phyloP scores from a whole-genome alignment of 31 red algal genomes.

The Asparagopsis taxiformis region DNA sequence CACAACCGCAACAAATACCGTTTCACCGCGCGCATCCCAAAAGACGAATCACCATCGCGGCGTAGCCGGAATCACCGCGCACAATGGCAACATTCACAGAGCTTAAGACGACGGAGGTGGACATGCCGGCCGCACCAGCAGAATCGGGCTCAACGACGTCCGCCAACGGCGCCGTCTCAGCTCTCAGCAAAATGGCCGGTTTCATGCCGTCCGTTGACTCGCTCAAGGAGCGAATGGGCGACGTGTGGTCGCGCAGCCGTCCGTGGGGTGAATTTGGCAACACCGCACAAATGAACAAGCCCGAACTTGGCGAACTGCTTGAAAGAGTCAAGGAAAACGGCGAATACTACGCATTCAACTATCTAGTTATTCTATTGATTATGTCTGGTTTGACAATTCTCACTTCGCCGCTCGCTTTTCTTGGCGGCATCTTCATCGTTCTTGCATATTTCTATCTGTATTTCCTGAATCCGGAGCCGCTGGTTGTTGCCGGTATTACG shows the following conservation, averaged over 20 bases:
- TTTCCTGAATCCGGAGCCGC: conserved; percentile 82
- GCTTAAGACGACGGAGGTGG: conserved; percentile 33
- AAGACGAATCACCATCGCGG: no score
- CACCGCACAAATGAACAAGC: conserved; percentile 85
- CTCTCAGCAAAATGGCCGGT: conserved; percentile 40
- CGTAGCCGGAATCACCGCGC: no score
- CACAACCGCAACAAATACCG: no score
- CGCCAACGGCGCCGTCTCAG: conserved; percentile 11
- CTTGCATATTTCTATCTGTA: conserved; percentile 88
- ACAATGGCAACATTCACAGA: conserved; percentile 63
- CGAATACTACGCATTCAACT: conserved; percentile 89
- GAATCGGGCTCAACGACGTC: conserved; percentile 7
- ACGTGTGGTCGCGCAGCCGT: conserved; percentile 78
- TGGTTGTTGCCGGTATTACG: conserved; percentile 56
- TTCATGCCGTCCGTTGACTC: conserved; percentile 73
- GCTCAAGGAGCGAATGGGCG: conserved; percentile 71
- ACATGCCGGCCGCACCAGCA: conserved; percentile 22
- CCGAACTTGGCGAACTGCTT: conserved; percentile 77
- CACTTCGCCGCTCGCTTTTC: conserved; percentile 79
- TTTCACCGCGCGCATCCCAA: no score
- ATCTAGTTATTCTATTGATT: conserved; percentile 79
- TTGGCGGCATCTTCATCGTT: conserved; percentile 82
- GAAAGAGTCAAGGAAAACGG: conserved; percentile 87
- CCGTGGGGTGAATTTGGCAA: conserved; percentile 94
- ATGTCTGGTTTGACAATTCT: conserved; percentile 82